Conservation (phyloP, 345 rosid species). For the Murraya koenigii region DNA sequence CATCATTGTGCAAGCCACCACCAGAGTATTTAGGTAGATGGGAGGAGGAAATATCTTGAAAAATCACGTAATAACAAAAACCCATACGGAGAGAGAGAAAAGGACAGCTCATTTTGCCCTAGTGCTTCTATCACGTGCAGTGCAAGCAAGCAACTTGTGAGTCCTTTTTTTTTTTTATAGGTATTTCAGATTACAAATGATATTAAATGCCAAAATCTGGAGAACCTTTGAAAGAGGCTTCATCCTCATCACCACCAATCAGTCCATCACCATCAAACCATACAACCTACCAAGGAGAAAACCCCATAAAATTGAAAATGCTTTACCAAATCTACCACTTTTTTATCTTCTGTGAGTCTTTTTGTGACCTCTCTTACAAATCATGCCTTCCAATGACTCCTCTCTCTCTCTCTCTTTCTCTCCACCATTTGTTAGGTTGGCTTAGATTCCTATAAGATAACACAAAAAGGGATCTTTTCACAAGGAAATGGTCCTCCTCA, state of each 20-base stretch:
- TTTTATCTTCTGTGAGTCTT: slow-evolving; percentile 8
- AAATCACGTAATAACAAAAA: neutral
- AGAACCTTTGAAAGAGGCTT: neutral
- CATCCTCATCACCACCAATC: neutral
- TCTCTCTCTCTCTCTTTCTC: neutral
- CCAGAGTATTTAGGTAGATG: too few relatives aligned
- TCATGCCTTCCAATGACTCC: neutral
- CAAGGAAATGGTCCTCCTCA: slow-evolving; percentile 25
- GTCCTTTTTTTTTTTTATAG: neutral
- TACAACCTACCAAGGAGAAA: neutral
- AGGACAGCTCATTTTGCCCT: neutral
- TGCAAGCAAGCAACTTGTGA: slow-evolving; percentile 12
- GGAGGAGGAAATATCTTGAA: neutral
- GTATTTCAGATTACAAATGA: slow-evolving; percentile 5
- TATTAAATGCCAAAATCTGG: slow-evolving; percentile 7
- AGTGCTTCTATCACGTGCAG: slow-evolving; percentile 17
- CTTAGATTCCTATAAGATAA: slow-evolving; percentile 23
- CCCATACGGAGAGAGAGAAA: neutral
- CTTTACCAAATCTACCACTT: slow-evolving; percentile 20
- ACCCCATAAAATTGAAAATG: neutral
- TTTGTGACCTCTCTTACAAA: neutral
- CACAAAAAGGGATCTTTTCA: slow-evolving; percentile 22
- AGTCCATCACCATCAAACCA: neutral
- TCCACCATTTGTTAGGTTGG: slow-evolving; percentile 4
- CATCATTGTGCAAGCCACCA: too few relatives aligned